A percentile compares a stretch with the other conserved stretches of the same genome.
These are phyloP conservation scores for Penicillium simplicissimum DNA, from an alignment of 495 filamentous ascomycete species.

Conservation along the genomic window DNA sequence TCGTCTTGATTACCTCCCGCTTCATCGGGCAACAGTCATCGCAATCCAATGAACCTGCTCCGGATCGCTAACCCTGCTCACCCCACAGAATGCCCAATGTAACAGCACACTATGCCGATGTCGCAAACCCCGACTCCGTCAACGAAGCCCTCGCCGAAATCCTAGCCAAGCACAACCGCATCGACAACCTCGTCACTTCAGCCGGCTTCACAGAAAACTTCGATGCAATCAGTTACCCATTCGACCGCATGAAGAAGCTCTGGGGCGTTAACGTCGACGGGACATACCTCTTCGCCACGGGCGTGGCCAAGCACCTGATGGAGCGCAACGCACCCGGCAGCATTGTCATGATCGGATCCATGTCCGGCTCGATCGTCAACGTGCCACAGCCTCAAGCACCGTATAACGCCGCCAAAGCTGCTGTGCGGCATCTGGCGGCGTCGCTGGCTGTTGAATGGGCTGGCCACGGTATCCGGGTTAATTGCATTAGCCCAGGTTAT, in stretches of 20 bases:
- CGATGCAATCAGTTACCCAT: slow-evolving; percentile 82
- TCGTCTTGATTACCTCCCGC: background rate
- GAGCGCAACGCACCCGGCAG: slow-evolving; percentile 73
- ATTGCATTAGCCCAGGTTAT: slow-evolving; percentile 89
- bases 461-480: slow-evolving; percentile 78
- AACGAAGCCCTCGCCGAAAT: slow-evolving; percentile 69
- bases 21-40: background rate
- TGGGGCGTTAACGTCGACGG: slow-evolving; percentile 96
- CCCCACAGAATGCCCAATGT: slow-evolving; percentile 67
- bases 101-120: slow-evolving; percentile 87
- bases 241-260: slow-evolving; percentile 85
- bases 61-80: background rate
- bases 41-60: background rate
- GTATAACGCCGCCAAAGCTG: slow-evolving; percentile 88
- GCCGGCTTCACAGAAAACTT: slow-evolving; percentile 97
- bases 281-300: slow-evolving; percentile 84
- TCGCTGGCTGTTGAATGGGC: slow-evolving; percentile 92
- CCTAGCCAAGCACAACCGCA: slow-evolving; percentile 67
- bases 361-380: slow-evolving; percentile 91
- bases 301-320: slow-evolving; percentile 87
- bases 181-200: slow-evolving; percentile 92
- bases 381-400: slow-evolving; percentile 92
- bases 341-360: slow-evolving; percentile 94
- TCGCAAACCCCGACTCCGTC: slow-evolving; percentile 76
- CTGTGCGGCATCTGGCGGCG: slow-evolving; percentile 77